These are phyloP conservation scores for Trichoderma arundinaceum DNA, from an alignment of 2,329 filamentous ascomycete genomes.

Conservation along the genomic window DNA sequence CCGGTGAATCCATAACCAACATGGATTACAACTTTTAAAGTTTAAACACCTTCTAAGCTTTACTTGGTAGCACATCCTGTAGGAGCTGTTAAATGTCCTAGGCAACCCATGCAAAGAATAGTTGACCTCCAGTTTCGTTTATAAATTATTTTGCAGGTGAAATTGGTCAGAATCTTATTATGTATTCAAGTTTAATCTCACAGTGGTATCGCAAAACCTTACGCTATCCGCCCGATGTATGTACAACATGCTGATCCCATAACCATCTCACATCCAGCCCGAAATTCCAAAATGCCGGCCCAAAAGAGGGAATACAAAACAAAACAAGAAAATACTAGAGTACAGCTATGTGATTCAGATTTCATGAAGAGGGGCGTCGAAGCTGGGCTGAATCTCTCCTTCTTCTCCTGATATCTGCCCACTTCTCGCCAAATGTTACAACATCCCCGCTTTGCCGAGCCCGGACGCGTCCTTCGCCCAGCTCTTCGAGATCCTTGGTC, in stretches of 20 bases:
- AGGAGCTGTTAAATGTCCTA: no score
- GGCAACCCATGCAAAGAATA: no score
- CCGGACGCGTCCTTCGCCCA: slow-evolving; percentile 55
- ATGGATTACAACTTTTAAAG: no score
- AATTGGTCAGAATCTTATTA: background rate
- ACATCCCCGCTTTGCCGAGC: slow-evolving; percentile 53
- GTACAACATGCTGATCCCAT: slow-evolving; percentile 3
- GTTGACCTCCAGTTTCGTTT: no score
- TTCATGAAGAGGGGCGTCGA: slow-evolving; percentile 11
- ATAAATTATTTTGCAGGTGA: no score
- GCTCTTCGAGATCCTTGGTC: slow-evolving; percentile 56
- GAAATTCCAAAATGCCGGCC: background rate
- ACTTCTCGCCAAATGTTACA: slow-evolving; percentile 52
- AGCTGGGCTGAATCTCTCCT: slow-evolving; percentile 36
- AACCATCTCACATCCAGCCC: slow-evolving; percentile 1
- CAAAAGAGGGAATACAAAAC: background rate
- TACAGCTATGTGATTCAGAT: background rate
- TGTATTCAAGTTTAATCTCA: background rate
- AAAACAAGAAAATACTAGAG: background rate
- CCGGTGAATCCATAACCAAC: no score
- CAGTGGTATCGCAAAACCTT: slow-evolving; percentile 9
- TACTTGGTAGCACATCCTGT: no score
- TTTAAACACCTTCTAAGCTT: no score
- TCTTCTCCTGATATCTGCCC: slow-evolving; percentile 47
- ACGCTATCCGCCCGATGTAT: slow-evolving; percentile 7